Evolutionary conservation across 768 basidiomycete genomes (phyloP).

Genomic region (Multifurca ochricompacta): DNA sequence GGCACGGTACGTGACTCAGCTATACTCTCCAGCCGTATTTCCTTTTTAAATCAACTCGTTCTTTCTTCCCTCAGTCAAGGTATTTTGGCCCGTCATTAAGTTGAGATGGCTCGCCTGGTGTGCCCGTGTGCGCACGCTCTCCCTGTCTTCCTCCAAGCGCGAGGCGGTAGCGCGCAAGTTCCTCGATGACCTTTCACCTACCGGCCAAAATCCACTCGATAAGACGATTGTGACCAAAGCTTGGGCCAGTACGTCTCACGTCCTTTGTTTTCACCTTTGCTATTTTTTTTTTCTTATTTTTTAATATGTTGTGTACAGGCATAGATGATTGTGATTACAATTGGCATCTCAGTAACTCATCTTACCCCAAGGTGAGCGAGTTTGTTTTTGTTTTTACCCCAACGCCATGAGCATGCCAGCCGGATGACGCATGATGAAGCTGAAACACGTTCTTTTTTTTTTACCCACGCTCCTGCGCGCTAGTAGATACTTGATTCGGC

Average conservation of each 20-base stretch:
- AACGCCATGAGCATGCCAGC: too few species aligned
- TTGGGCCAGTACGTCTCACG: slow-evolving; percentile 19
- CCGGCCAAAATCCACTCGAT: slow-evolving; percentile 23
- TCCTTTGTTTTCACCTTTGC: neutral
- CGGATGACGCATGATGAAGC: too few species aligned
- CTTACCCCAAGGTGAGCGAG: slow-evolving; percentile 57
- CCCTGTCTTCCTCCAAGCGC: slow-evolving; percentile 1
- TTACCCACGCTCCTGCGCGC: too few species aligned
- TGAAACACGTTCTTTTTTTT: neutral
- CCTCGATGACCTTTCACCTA: slow-evolving; percentile 18
- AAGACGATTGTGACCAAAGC: slow-evolving; percentile 12
- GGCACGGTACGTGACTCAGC: slow-evolving; percentile 17
- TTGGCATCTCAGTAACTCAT: slow-evolving; percentile 72
- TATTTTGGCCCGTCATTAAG: slow-evolving; percentile 9
- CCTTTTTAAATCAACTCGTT: neutral
- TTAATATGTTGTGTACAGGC: too few species aligned
- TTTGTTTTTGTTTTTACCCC: neutral
- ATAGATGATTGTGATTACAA: slow-evolving; percentile 71
- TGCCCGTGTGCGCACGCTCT: slow-evolving; percentile 4
- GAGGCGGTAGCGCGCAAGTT: neutral
- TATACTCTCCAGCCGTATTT: neutral
- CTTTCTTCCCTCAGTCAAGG: neutral
- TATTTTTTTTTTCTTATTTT: neutral
- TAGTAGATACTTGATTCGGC: slow-evolving; percentile 29
- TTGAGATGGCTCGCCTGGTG: slow-evolving; percentile 1